These are phyloP conservation scores for Wickerhamiella pararugosa DNA, from an alignment of 1,139 yeast genomes.

Conservation along the genomic window DNA sequence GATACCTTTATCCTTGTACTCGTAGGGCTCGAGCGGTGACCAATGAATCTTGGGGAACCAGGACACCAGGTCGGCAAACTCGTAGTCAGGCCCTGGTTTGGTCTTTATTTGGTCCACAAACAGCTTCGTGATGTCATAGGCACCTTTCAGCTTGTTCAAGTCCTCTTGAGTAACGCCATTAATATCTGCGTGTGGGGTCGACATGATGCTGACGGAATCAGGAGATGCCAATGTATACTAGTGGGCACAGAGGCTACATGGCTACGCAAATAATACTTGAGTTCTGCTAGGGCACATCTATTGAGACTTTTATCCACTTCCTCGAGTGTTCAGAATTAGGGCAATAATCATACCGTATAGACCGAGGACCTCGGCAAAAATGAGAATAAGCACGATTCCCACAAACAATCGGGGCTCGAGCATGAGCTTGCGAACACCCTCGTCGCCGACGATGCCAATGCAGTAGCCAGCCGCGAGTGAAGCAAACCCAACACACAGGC, in stretches of 20 bases:
- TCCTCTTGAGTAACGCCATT: constrained; percentile 2
- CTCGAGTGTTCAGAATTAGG: constrained; percentile 77
- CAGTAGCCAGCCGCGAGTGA: constrained; percentile 97
- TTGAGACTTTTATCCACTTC: constrained; percentile 35
- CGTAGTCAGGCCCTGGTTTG: constrained; percentile 13
- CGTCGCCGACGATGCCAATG: constrained; percentile 98
- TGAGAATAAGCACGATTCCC: constrained; percentile 69
- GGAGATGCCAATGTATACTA: no score
- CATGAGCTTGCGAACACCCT: constrained; percentile 92
- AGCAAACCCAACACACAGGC: constrained; percentile 87
- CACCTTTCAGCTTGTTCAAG: constrained; percentile 3
- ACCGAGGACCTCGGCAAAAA: constrained; percentile 97
- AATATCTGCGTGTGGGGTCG: background rate
- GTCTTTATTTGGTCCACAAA: constrained; percentile 2
- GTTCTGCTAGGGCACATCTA: no score
- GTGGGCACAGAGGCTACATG: no score
- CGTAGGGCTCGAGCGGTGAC: constrained; percentile 12
- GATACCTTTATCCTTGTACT: constrained; percentile 15
- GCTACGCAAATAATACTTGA: no score
- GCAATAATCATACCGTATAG: constrained; percentile 88
- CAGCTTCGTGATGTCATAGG: constrained; percentile 3
- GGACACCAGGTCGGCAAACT: constrained; percentile 20
- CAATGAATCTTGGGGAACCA: constrained; percentile 21
- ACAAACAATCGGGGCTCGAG: constrained; percentile 95
- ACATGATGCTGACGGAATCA: no score